A percentile compares a stretch with the other conserved stretches of the same genome.
These are phyloP conservation scores for Petrea volubilis DNA, from an alignment of 257 asterid species.

Conservation along the genomic window DNA sequence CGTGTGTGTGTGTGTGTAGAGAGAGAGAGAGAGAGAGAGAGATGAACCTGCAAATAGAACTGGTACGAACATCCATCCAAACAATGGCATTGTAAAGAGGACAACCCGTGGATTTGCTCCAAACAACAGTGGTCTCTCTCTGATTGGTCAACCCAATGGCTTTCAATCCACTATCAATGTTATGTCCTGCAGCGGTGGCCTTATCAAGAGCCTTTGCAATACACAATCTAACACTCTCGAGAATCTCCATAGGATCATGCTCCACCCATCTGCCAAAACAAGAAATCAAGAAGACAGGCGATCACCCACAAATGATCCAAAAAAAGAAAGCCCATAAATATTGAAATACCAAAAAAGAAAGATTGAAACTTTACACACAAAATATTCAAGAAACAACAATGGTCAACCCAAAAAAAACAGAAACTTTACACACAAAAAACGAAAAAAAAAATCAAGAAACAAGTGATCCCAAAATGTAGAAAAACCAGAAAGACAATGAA, in stretches of 20 bases:
- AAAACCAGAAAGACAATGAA: conserved; percentile 46
- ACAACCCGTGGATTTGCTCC: conserved; percentile 93
- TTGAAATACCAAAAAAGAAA: background rate
- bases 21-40: background rate
- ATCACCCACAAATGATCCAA: background rate
- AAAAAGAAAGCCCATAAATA: background rate
- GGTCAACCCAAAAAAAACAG: background rate
- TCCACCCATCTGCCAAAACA: conserved; percentile 80
- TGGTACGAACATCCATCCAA: conserved; percentile 98
- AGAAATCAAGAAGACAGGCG: conserved; percentile 6
- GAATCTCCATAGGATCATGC: conserved; percentile 93
- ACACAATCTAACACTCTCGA: conserved; percentile 79
- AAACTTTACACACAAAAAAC: background rate
- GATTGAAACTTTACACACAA: background rate
- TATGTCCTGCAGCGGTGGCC: conserved; percentile 86
- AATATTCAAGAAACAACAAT: too few species aligned
- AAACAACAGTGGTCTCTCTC: conserved; percentile 92
- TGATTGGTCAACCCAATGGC: conserved; percentile 97
- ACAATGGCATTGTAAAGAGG: conserved; percentile 96
- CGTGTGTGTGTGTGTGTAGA: background rate
- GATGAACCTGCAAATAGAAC: conserved; percentile 78
- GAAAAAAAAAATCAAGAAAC: background rate
- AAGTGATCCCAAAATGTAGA: background rate
- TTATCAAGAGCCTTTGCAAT: conserved; percentile 81
- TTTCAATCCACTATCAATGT: conserved; percentile 75